phyloP scores from a whole-genome alignment of 225 moss, liverwort and hornwort species.

The Climacium dendroides region DNA sequence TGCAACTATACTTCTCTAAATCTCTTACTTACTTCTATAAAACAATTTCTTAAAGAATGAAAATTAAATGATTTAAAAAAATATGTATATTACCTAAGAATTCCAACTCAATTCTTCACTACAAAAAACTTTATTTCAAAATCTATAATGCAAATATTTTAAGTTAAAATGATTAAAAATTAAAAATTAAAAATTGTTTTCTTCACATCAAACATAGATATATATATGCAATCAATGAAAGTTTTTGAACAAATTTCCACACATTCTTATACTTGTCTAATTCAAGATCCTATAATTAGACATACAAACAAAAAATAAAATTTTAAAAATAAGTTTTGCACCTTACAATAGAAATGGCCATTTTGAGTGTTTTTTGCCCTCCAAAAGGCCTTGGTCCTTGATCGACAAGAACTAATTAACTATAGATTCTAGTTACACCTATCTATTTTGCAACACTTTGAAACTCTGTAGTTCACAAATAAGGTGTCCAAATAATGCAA shows the following conservation, averaged over 20 bases:
- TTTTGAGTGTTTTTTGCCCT: neutral
- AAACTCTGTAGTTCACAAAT: too few species aligned
- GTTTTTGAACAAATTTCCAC: neutral
- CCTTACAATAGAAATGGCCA: neutral
- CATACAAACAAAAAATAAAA: too few species aligned
- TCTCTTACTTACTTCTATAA: neutral
- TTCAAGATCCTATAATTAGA: neutral
- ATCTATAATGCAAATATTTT: too few species aligned
- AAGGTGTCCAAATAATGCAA: too few species aligned
- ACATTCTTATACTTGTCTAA: accelerated
- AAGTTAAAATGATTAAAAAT: neutral
- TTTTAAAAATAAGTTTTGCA: too few species aligned
- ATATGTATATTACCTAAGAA: too few species aligned
- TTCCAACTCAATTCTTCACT: neutral
- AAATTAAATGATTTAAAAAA: neutral
- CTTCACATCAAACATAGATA: accelerated
- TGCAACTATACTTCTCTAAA: too few species aligned
- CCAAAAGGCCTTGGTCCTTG: too few species aligned
- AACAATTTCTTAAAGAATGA: neutral
- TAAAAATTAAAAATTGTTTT: too few species aligned
- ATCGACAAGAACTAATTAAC: too few species aligned
- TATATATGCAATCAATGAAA: accelerated
- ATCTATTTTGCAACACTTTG: too few species aligned
- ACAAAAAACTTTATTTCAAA: neutral
- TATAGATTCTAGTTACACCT: too few species aligned